Base-by-base conservation (phyloP, 2,329 filamentous ascomycete genomes). In the Bipolaris sorokiniana region DNA sequence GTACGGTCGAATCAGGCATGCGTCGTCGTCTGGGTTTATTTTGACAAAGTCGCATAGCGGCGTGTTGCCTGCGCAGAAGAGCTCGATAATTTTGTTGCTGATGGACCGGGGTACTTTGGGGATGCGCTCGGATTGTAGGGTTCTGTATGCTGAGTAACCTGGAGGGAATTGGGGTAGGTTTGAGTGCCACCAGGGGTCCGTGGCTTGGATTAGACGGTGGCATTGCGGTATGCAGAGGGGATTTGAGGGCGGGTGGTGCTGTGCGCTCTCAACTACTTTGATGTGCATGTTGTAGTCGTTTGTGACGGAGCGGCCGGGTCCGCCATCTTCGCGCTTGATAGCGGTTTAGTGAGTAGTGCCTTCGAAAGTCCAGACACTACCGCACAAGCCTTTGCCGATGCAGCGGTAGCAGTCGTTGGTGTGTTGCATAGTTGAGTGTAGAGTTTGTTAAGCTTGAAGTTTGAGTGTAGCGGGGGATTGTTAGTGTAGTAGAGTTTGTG, bases 1-100 rank as follows among this genome's bases (percentile, higher is more conserved):
- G 47, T 84, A 85, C 0, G 78, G 75, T 1, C 83, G 78, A 10
- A 83, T 67, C 0, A 86, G 69, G 46, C 82, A 86, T 54, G 82
- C 78, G n/a, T 76, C 53, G 36, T 71, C 65, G n/a, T 55, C 58
- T 18, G 23, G 4, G n/a, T 65, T 67, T 15, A 11, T 41, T 36
- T 62, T 64, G 4, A 67, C 61, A 22, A 61, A 64, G 3, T 48
- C 23, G 28, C 31, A 41, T 0, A 64, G 47, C 28, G 7, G 1
- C 20, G 38, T 23, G 10, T 65, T 63, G 33, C 34, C 50, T 5
- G 52, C 22, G 47, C 64, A 67, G 51, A 52, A 64, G 11, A 59
- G 52, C 28, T 64, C 56, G 4, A 67, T 49, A 5, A 65, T 48
- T 26, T 55, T 59, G 42, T 67, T 40, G 50, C 61, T 58, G 31